Percentiles rank a stretch among this genome's conserved stretches.
Conservation (phyloP, 495 filamentous ascomycete species). For the Aspergillus campestris region DNA sequence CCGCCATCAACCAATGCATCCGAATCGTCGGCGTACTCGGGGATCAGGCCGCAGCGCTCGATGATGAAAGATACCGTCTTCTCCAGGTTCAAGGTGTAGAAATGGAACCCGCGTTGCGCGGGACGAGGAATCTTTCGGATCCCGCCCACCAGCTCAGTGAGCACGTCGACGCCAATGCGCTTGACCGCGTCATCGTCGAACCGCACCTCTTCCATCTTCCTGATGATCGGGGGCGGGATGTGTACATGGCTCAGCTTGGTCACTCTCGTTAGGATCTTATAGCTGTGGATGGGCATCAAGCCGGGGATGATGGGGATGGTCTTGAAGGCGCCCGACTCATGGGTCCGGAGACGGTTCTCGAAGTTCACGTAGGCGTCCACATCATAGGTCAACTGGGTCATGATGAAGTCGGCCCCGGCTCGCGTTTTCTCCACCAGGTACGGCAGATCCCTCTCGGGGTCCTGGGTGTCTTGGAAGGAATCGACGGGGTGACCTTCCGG, state of each 20-base stretch:
- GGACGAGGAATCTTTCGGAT: slow-evolving; percentile 55
- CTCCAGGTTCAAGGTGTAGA: slow-evolving; percentile 94
- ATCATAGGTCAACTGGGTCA: slow-evolving; percentile 99
- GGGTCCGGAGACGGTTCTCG: slow-evolving; percentile 67
- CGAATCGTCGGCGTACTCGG: slow-evolving; percentile 42
- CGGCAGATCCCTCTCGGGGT: slow-evolving; percentile 70
- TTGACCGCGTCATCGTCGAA: slow-evolving; percentile 88
- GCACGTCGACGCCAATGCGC: slow-evolving; percentile 45
- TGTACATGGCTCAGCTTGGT: slow-evolving; percentile 92
- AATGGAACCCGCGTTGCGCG: slow-evolving; percentile 76
- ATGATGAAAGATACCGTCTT: slow-evolving; percentile 92
- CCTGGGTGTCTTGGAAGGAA: slow-evolving; percentile 69
- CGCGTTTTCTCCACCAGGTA: slow-evolving; percentile 85
- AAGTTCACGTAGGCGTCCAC: slow-evolving; percentile 70
- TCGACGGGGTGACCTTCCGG: slow-evolving; percentile 96
- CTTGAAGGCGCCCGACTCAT: slow-evolving; percentile 80
- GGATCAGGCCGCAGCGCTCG: slow-evolving; percentile 77
- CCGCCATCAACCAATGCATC: slow-evolving; percentile 32
- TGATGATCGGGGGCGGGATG: slow-evolving; percentile 61
- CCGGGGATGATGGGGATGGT: slow-evolving; percentile 88
- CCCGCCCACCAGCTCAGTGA: slow-evolving; percentile 34
- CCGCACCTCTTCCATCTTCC: slow-evolving; percentile 67
- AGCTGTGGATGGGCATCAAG: slow-evolving; percentile 95
- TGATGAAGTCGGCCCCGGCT: slow-evolving; percentile 94
- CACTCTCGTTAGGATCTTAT: slow-evolving; percentile 86